Percentiles rank a stretch among this genome's conserved stretches.
These are phyloP conservation scores for Dentipellis sp. DNA, from an alignment of 768 basidiomycete genomes.

Conservation along the genomic window DNA sequence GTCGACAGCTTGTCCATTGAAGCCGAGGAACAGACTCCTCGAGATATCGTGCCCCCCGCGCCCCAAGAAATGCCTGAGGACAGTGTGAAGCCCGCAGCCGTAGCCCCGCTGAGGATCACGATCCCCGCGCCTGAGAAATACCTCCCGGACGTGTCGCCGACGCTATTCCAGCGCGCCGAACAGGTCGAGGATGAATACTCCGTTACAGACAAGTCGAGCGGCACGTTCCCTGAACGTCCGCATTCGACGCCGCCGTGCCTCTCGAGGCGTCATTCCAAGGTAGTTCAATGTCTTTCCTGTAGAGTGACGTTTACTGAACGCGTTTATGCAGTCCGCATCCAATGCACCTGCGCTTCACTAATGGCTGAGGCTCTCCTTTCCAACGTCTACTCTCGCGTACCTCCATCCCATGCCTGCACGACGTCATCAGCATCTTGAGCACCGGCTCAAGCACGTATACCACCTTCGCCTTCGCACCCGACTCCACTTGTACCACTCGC, in stretches of 20 bases:
- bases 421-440: no score
- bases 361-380: no score
- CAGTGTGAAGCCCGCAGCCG: neutral
- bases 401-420: neutral
- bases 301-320: neutral
- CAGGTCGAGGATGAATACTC: neutral
- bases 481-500: no score
- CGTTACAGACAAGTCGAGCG: neutral
- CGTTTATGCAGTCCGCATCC: neutral
- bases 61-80: neutral
- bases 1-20: neutral
- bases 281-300: neutral
- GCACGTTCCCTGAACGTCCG: slow-evolving; percentile 7
- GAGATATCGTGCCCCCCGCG: neutral
- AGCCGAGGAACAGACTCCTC: neutral
- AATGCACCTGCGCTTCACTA: no score
- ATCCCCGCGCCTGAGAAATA: neutral
- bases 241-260: slow-evolving; percentile 10
- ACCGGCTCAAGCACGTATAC: no score
- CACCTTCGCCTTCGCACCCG: no score
- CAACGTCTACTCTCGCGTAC: neutral
- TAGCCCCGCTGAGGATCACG: neutral
- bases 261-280: neutral
- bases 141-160: neutral
- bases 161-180: neutral